Evolutionary conservation across 1,284 basidiomycete genomes (phyloP), one percentile per base, ranked within the genome.

Genomic region (Rhodotorula sp.): DNA sequence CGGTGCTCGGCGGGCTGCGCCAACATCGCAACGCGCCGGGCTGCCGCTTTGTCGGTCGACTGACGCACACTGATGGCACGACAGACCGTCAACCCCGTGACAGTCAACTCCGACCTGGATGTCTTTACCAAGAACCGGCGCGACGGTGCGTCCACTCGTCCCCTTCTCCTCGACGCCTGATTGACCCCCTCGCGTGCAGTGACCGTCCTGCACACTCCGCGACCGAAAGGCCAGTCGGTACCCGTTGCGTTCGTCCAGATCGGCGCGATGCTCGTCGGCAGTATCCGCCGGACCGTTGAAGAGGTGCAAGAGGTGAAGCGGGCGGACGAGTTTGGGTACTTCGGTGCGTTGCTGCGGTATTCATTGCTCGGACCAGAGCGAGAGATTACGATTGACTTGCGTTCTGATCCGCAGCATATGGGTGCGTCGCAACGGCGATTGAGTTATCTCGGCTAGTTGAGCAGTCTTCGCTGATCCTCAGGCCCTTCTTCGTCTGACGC

Each of bases 71-170:
- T 34, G 34, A 5, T 65, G 64, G 78, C 79, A 2, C 2, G 74
- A 44, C 70, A 83, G 75, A 79, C 78, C 83, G 89, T 90, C 49
- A 91, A 92, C 78, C 92, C 92, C 0, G 90, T 92, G 80, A 91
- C 91, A 0, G 86, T 94, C 70, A 92, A 90, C 76, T 19, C 53
- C 5, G 83, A 85, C 3, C 87, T 91, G 64, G 88, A 91, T 78
- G 89, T 91, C 3, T 88, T 91, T 78, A 89, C 89, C 0, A 86
- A 86, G 19, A 92, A 92, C 81, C 86, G 85, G 61, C 63, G 68
- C 41, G 67, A 72, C 25, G 74, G 80, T 78, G 14, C 34, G 42
- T 49, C 42, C 72, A 2, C 44, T 68, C 63, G 3, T 78, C 17
- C 13, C 17, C 52, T 14, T 19, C 54, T 41, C 42, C 52, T n/a